Evolutionary conservation across 2,329 filamentous ascomycete genomes (phyloP).

Genomic region (Trichoderma semiorbis): DNA sequence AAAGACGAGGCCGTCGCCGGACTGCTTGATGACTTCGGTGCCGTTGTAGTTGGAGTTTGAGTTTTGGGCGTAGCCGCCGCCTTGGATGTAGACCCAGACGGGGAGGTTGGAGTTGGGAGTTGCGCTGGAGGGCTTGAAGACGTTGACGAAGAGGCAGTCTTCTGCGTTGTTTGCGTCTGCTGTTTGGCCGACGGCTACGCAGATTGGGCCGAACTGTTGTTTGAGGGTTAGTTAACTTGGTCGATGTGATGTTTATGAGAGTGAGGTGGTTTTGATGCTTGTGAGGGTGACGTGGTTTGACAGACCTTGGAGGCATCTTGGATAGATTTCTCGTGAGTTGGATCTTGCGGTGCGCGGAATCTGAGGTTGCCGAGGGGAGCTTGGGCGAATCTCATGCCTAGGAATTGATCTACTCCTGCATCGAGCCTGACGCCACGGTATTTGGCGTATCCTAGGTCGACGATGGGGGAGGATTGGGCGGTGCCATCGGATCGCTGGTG

Average conservation of each 20-base stretch:
- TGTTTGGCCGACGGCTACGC: conserved; percentile 37
- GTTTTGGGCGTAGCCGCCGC: conserved; percentile 46
- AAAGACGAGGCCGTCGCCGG: conserved; percentile 47
- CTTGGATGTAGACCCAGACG: conserved; percentile 42
- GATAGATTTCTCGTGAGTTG: conserved; percentile 31
- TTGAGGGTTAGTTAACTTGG: neutral
- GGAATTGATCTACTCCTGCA: conserved; percentile 43
- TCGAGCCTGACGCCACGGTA: conserved; percentile 40
- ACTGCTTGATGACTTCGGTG: conserved; percentile 42
- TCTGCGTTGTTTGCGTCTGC: conserved; percentile 29
- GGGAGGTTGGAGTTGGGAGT: conserved; percentile 32
- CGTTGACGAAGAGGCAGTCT: conserved; percentile 48
- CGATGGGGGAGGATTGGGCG: neutral
- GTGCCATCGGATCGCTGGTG: neutral
- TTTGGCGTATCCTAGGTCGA: conserved; percentile 44
- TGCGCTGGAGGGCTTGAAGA: conserved; percentile 42
- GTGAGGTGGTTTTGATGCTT: neutral
- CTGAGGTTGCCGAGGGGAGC: conserved; percentile 49
- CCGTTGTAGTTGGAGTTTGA: conserved; percentile 53
- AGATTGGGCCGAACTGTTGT: conserved; percentile 43
- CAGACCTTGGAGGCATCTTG: conserved; percentile 38
- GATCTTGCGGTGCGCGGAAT: conserved; percentile 48
- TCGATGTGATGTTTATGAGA: no score
- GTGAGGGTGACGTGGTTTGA: neutral
- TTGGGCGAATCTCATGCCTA: conserved; percentile 50